Base-by-base conservation (phyloP, 805 yeast species). In the Teunomyces funiuensis region DNA sequence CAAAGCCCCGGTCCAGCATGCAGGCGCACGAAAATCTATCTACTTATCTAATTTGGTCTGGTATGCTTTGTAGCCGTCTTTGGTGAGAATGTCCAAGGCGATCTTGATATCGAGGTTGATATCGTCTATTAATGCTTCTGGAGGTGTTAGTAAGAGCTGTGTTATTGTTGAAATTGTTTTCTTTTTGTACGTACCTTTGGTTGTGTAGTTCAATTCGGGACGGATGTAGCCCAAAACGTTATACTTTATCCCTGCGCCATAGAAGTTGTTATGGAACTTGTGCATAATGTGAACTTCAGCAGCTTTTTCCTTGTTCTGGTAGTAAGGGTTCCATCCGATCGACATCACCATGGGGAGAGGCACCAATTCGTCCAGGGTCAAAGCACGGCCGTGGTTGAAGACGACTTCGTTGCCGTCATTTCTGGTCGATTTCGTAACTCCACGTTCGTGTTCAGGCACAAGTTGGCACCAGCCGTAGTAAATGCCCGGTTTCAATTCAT, bases 311-410 rank as follows among this genome's bases (percentile, higher is more conserved):
- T 78, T 72, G 62, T 93, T 90, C 18, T 82, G 77, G 66, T 80
- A 93, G 59, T 83, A 91, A 28, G 99, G 98, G 58, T 93, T 93
- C 86, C 89, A 88, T 1, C 99, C 99, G 14, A 93, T 74, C 6
- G 96, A 87, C 87, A 91, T 84, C 6, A 93, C 99, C 83, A 89
- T 88, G 0, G 97, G 97, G 18, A 80, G 67, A 1, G 73, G 73
- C 14, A 65, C 63, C 38, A 72, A 71, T 2, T 74, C 65, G 29
- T 73, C 77, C 1, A 39, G 42, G n/a, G 42, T 22, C 36, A 89
- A 63, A 7, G 61, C 52, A 5, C 60, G 49, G 0, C 96, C 97
- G 54, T 77, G 79, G 43, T 80, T 84, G 57, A 83, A 79, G 27
- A 66, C 73, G 11, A 66, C 47, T 20, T 51, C 49, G 15, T 52